Percentiles rank a stretch among this genome's conserved stretches.
Evolutionary conservation across 257 asterid genomes (phyloP).

Genomic region (Rhazya stricta): DNA sequence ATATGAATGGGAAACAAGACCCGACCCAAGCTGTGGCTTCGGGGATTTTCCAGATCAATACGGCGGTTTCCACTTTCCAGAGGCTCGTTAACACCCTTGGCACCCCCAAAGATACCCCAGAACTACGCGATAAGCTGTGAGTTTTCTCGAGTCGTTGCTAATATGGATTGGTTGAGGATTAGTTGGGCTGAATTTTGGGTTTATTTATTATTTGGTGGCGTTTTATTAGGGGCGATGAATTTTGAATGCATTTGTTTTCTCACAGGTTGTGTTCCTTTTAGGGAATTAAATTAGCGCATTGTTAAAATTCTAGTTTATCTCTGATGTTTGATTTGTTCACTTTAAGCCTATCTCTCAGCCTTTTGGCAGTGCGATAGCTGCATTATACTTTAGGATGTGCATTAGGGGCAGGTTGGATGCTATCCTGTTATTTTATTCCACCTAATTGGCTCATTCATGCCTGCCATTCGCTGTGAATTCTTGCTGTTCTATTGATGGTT

Average conservation of each 20-base stretch:
- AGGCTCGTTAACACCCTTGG: conserved; percentile 93
- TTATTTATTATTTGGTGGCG: neutral
- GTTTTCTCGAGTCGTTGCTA: conserved; percentile 11
- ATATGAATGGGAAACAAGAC: conserved; percentile 65
- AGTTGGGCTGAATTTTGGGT: neutral
- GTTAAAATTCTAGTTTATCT: neutral
- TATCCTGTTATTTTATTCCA: neutral
- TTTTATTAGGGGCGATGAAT: neutral
- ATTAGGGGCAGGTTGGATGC: neutral
- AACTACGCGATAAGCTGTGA: conserved; percentile 94
- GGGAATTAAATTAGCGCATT: neutral
- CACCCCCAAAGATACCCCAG: conserved; percentile 91
- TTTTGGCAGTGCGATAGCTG: neutral
- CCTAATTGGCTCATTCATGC: neutral
- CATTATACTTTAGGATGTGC: neutral
- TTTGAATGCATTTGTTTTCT: neutral
- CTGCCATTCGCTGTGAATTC: neutral
- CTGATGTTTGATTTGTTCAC: neutral
- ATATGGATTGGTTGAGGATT: neutral
- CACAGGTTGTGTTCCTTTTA: neutral
- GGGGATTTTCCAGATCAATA: conserved; percentile 88
- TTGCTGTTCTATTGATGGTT: neutral
- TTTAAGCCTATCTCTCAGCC: neutral
- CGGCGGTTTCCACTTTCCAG: conserved; percentile 84
- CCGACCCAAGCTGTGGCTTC: conserved; percentile 80